Evolutionary conservation across 2,329 filamentous ascomycete genomes (phyloP), one percentile per base, ranked within the genome.

Genomic region (Sarocladium oryzae): DNA sequence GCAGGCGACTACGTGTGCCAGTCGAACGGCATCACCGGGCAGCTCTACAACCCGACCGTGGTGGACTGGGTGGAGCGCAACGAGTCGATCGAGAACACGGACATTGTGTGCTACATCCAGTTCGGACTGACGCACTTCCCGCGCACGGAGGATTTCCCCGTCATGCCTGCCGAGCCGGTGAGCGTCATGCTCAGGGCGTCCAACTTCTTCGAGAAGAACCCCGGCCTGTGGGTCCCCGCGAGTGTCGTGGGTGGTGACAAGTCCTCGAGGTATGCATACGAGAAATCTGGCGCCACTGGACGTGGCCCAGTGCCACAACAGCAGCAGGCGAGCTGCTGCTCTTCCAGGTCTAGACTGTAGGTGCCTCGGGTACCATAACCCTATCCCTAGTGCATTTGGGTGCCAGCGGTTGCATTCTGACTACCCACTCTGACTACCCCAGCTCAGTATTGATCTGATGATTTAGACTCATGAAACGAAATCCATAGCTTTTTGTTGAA

Each of bases 1-100:
- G 81, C 79, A 2, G 81, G 81, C 3, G 70, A 75, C 51, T 82
- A 81, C 61, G 79, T 79, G 0, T 81, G 79, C 57, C 81, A 84
- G 61, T 79, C 75, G 43, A 65, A 75, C 56, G 71, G 77, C 51
- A 64, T 74, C 51, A 69, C 66, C 20, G 67, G 76, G 60, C 50
- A 51, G n/a, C 54, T 68, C 53, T 43, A 70, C 64, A 67, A 74
- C 62, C 55, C 53, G 76, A 76, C 35, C 63, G 41, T 57, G 23
- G 52, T 51, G 28, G 53, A 51, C 69, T 52, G 73, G 69, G 76
- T 74, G 0, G 67, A 73, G 15, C 67, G 75, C n/a, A 71, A 75
- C 52, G 77, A 80, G 52, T 68, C 67, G 43, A 75, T 80, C 49
- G 71, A 74, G 51, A 76, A 82, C 53, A 71, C 74, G 3, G 77